These are phyloP conservation scores for Amanita exitialis DNA, from an alignment of 768 basidiomycete genomes.

Conservation along the genomic window DNA sequence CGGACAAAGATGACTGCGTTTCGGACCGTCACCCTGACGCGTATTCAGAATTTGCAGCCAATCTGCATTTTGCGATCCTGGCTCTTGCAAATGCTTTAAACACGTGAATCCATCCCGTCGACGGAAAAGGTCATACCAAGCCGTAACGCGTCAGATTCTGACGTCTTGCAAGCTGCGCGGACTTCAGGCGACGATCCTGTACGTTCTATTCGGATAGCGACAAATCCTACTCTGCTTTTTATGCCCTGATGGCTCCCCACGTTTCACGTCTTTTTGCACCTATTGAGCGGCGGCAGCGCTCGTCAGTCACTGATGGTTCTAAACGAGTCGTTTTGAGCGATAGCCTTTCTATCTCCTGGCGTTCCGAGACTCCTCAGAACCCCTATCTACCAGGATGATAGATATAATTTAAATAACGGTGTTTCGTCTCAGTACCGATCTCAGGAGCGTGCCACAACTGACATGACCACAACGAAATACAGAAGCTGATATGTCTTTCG, in stretches of 20 bases:
- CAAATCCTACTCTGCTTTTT: background rate
- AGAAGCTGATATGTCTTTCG: background rate
- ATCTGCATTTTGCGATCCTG: no score
- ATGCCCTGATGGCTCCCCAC: background rate
- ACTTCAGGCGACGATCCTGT: background rate
- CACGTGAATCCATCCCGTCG: background rate
- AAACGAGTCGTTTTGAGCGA: background rate
- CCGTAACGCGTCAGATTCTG: no score
- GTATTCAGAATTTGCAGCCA: background rate
- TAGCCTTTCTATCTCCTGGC: background rate
- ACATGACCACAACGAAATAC: background rate
- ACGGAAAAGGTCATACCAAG: no score
- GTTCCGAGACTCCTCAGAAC: background rate
- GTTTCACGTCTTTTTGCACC: background rate
- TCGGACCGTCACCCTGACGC: background rate
- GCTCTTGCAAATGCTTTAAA: background rate
- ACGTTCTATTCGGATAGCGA: background rate
- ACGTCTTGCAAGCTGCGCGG: no score
- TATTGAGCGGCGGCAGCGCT: background rate
- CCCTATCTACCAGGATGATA: background rate
- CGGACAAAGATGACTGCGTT: background rate
- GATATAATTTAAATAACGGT: background rate
- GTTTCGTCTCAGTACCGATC: background rate
- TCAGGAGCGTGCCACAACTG: background rate
- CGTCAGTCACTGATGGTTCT: background rate